Base-by-base conservation (phyloP, 2,329 filamentous ascomycete species). In the Fusarium multiceps region DNA sequence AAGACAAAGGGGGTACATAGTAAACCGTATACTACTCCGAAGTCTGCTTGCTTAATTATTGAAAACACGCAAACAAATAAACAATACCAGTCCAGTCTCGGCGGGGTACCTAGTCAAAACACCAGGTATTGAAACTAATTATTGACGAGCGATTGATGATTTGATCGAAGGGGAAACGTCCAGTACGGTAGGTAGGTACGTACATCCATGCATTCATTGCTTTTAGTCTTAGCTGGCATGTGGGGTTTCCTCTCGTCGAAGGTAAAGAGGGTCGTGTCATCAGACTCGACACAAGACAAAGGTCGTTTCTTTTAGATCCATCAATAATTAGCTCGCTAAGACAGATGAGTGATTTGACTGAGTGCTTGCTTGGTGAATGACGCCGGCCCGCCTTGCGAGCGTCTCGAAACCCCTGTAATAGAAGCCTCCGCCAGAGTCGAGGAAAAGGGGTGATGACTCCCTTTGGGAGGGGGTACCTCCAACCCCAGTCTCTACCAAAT, bases 351-450 rank as follows among this genome's bases (percentile, higher is more conserved):
- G 60, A 41, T 25, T 59, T 30, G 43, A 43, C 28, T 51, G 61
- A 61, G 59, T 69, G 57, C 63, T 74, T 53, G 61, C 61, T 66
- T 61, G 23, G 30, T 58, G 69, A 58, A 66, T 74, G 69, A 73
- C 72, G 71, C 64, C 55, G 67, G 67, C 49, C 63, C 63, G 66
- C 68, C 61, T 55, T 51, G 55, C 59, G 61, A 63, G 61, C 58
- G 65, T 68, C 56, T 65, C 63, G 59, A 63, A 68, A 48, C 55
- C 72, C 64, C 63, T 61, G 58, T 48, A 58, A 46, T 41, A 51
- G 46, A 68, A 49, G 43, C 43, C 54, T 63, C 40, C 28, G 27
- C 40, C 30, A 54, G 59, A 51, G 30, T 55, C 59, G 45, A 43
- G 13, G 18, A 37, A 50, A 47, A 50, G 40, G 60, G 62, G 55